Base-by-base conservation (phyloP, 2,329 filamentous ascomycete species). In the Colletotrichum tropicale region DNA sequence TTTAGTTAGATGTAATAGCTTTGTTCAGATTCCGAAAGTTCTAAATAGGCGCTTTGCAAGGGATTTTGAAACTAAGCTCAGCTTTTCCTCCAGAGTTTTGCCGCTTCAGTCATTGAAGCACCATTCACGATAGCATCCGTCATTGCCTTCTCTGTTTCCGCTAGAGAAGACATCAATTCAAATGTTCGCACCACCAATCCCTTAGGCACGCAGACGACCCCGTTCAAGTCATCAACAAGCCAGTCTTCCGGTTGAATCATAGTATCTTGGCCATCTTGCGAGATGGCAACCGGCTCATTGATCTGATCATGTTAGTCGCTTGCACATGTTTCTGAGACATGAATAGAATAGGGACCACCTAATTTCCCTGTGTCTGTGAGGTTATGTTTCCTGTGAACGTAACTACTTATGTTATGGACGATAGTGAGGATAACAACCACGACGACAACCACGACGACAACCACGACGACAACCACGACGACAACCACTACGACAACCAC, bases 1-100 rank as follows among this genome's bases (percentile, higher is more conserved):
- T 18, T 10, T 6, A 43, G 18, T 43, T 9, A 43, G 38, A 43
- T 43, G 8, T 43, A 8, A 9, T 10, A 9, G 16, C 38, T n/a
- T 5, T n/a, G 0, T 43, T 43, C 5, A 43, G 38, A 10, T 9
- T 6, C 38, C 0, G 5, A 6, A 6, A 10, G 8, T 8, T 21
- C 43, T 6, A 21, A 48, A 48, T 6, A 6, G 5, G 18, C 18
- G 43, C 5, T 4, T 12, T 3, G 4, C 18, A 4, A 48, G 43
- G 18, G 5, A 48, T 48, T n/a, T 21, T 4, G 9, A 48, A 48
- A n/a, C 43, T 13, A 10, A 4, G 2, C 18, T 48, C 43, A 48
- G 43, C 43, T 13, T 12, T 48, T 21, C 18, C 43, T 48, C 18
- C 9, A 48, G 43, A n/a, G 18, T 21, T 48, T 48, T 48, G 43